phyloP scores from a whole-genome alignment of 2,329 filamentous ascomycete species.

The Trichoderma aggressivum region DNA sequence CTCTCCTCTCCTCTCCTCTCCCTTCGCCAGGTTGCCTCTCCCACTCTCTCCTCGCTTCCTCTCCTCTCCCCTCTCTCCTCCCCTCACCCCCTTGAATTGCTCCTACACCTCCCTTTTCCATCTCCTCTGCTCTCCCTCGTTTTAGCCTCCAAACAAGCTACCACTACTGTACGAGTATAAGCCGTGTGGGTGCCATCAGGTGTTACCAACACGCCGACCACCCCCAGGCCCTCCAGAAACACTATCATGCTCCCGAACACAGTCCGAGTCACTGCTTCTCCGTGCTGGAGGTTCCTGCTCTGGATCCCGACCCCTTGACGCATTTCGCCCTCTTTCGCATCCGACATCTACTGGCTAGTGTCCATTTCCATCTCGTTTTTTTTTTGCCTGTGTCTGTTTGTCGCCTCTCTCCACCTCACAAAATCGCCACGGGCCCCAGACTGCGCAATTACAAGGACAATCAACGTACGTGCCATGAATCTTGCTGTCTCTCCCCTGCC shows the following conservation, averaged over 20 bases:
- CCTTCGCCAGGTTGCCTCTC: no score
- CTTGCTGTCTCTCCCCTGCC: constrained; percentile 4
- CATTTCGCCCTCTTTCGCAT: background rate
- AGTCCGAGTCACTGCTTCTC: constrained; percentile 37
- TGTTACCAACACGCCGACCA: constrained; percentile 17
- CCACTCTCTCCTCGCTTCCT: no score
- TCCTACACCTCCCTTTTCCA: background rate
- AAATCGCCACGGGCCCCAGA: background rate
- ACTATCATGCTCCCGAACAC: constrained; percentile 41
- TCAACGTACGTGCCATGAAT: background rate
- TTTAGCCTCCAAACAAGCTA: background rate
- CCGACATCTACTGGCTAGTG: background rate
- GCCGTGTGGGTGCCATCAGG: constrained; percentile 15
- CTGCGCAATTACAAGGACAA: background rate
- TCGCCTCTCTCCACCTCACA: background rate
- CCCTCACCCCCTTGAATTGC: background rate
- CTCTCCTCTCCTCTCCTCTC: no score
- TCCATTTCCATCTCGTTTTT: background rate
- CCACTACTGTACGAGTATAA: background rate
- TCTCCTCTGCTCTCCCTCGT: background rate
- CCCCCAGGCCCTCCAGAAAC: constrained; percentile 19
- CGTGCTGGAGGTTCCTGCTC: constrained; percentile 40
- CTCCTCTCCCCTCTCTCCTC: background rate
- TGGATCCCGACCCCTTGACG: constrained; percentile 40
- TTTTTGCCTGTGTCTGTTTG: background rate